Conservation (phyloP, 352 stramenopile genomes). For the Phytophthora rubi region DNA sequence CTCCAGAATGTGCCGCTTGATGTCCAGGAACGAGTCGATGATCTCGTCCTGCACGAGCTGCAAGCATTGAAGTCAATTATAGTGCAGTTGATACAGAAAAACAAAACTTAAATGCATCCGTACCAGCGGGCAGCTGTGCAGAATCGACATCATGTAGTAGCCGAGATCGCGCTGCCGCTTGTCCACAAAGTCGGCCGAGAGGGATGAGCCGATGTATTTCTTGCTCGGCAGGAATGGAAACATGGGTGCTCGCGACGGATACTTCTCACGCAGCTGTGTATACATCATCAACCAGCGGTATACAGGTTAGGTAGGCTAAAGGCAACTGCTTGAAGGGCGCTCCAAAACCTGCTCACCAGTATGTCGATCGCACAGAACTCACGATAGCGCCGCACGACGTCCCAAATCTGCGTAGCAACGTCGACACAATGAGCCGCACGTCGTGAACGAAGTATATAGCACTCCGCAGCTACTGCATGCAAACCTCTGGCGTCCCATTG, state of each 20-base stretch:
- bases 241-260: slow-evolving; percentile 70
- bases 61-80: background rate
- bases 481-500: slow-evolving; percentile 55
- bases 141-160: slow-evolving; percentile 87
- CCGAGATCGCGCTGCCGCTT: slow-evolving; percentile 87
- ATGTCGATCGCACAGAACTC: slow-evolving; percentile 90
- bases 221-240: slow-evolving; percentile 87
- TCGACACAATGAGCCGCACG: slow-evolving; percentile 4
- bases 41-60: slow-evolving; percentile 88
- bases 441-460: background rate
- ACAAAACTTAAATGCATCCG: background rate
- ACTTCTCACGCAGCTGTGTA: slow-evolving; percentile 82
- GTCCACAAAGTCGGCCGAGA: slow-evolving; percentile 87
- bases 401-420: slow-evolving; percentile 66
- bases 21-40: slow-evolving; percentile 89
- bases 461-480: background rate
- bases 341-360: slow-evolving; percentile 42
- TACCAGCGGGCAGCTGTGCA: slow-evolving; percentile 82
- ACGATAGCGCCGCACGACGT: slow-evolving; percentile 82
- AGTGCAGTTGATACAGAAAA: background rate
- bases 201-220: slow-evolving; percentile 87
- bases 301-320: background rate
- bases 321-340: too few species aligned
- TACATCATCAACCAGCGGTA: background rate
- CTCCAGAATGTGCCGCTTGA: slow-evolving; percentile 86